Percentiles rank a stretch among this genome's conserved stretches.
phyloP scores from a whole-genome alignment of 1,139 yeast genomes.

The Yamadazyma sp. region DNA sequence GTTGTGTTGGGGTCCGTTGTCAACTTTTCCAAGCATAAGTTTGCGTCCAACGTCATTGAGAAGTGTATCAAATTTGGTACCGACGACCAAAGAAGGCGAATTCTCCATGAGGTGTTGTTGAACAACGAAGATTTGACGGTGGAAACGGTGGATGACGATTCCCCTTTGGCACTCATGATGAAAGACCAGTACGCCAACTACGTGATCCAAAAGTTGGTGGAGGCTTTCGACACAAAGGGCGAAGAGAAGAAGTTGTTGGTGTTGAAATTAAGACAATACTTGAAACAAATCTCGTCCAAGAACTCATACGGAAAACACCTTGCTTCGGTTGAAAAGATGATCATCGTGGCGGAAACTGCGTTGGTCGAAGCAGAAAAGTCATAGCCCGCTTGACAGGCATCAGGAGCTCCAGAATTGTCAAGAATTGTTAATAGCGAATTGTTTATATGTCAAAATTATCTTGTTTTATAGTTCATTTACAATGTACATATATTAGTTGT shows the following conservation, averaged over 20 bases:
- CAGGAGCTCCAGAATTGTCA: no score
- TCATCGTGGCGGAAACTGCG: slow-evolving; percentile 54
- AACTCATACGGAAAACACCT: slow-evolving; percentile 76
- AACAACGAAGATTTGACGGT: slow-evolving; percentile 44
- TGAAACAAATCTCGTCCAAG: slow-evolving; percentile 56
- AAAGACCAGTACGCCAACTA: slow-evolving; percentile 97
- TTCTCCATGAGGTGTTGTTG: slow-evolving; percentile 62
- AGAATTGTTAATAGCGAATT: slow-evolving; percentile 14
- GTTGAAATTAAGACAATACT: slow-evolving; percentile 59
- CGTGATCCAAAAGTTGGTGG: slow-evolving; percentile 92
- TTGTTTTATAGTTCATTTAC: slow-evolving; percentile 14
- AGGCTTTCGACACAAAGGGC: slow-evolving; percentile 65
- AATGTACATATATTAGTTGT: slow-evolving; percentile 3
- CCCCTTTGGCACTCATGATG: slow-evolving; percentile 84
- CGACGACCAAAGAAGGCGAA: slow-evolving; percentile 56
- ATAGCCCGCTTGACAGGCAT: no score
- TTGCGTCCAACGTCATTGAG: slow-evolving; percentile 97
- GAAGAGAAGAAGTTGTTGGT: slow-evolving; percentile 64
- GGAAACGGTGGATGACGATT: slow-evolving; percentile 53
- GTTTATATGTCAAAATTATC: slow-evolving; percentile 14
- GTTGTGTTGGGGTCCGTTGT: slow-evolving; percentile 63
- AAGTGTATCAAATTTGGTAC: slow-evolving; percentile 82
- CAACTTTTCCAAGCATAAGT: slow-evolving; percentile 86
- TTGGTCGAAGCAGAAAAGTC: slow-evolving; percentile 38
- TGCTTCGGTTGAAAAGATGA: slow-evolving; percentile 82